phyloP scores from a whole-genome alignment of 106 monocot genomes.

The Cymbidium sinense region DNA sequence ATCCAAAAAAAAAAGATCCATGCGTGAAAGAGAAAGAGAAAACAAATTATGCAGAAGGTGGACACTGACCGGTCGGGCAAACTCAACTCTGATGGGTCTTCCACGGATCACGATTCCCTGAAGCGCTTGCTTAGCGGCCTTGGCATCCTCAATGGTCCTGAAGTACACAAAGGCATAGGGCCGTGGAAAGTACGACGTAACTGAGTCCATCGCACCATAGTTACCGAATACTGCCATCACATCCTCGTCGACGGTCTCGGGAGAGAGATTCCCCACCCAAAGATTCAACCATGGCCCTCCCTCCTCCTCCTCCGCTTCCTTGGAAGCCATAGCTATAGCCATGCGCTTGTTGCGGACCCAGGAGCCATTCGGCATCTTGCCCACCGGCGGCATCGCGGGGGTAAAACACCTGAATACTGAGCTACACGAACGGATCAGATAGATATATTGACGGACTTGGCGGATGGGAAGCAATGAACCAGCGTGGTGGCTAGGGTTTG shows the following conservation, averaged over 20 bases:
- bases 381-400: conserved; percentile 4
- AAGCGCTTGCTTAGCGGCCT: conserved; percentile 48
- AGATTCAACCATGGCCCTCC: conserved; percentile 40
- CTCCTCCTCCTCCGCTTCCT: conserved; percentile 13
- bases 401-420: neutral
- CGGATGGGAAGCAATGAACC: neutral
- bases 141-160: conserved; percentile 41
- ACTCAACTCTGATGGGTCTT: conserved; percentile 46
- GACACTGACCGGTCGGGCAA: conserved; percentile 45
- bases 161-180: conserved; percentile 82
- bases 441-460: neutral
- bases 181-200: conserved; percentile 37
- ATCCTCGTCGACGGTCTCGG: conserved; percentile 49
- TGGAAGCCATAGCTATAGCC: too few relatives aligned
- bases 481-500: neutral
- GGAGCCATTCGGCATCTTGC: neutral
- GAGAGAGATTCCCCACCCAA: conserved; percentile 69
- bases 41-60: neutral
- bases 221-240: conserved; percentile 48
- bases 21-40: neutral
- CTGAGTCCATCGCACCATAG: conserved; percentile 61
- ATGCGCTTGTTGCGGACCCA: conserved; percentile 8
- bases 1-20: neutral
- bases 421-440: neutral
- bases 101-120: conserved; percentile 45